Percentiles rank a stretch among this genome's conserved stretches.
Conservation (phyloP, 1,284 basidiomycete genomes). For the Trichosporon ovoides region DNA sequence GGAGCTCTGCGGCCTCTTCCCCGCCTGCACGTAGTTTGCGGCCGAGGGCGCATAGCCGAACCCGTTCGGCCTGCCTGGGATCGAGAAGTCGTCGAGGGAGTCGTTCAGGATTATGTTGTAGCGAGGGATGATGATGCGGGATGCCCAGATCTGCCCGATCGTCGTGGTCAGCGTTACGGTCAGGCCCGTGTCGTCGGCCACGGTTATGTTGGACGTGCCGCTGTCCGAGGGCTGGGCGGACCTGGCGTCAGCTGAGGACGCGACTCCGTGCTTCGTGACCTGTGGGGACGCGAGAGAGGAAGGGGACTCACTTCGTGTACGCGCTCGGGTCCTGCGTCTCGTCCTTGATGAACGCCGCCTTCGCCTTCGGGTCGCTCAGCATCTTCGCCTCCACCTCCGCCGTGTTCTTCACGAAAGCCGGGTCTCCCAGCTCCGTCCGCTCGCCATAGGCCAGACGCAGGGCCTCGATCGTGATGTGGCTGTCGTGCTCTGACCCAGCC, state of each 20-base stretch:
- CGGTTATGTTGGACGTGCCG: slow-evolving; percentile 44
- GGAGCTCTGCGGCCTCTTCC: slow-evolving; percentile 40
- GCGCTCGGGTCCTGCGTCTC: not conserved
- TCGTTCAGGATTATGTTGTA: slow-evolving; percentile 44
- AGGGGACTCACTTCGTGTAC: slow-evolving; percentile 7
- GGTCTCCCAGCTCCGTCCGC: slow-evolving; percentile 39
- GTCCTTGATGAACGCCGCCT: slow-evolving; percentile 1
- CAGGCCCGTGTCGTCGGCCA: slow-evolving; percentile 33
- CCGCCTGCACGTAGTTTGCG: slow-evolving; percentile 31
- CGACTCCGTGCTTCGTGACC: too few species aligned
- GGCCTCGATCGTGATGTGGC: slow-evolving; percentile 34
- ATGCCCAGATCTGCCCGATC: slow-evolving; percentile 39
- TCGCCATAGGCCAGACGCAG: slow-evolving; percentile 40
- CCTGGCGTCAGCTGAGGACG: not conserved
- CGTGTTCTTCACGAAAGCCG: slow-evolving; percentile 31
- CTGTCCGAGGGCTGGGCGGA: slow-evolving; percentile 1
- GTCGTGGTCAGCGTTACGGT: slow-evolving; percentile 43
- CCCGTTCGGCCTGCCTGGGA: slow-evolving; percentile 35
- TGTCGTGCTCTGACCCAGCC: slow-evolving; percentile 13
- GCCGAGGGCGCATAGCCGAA: slow-evolving; percentile 39
- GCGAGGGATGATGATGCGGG: slow-evolving; percentile 40
- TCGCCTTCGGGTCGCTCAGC: slow-evolving; percentile 14
- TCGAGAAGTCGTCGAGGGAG: slow-evolving; percentile 43
- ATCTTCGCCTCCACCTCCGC: slow-evolving; percentile 24
- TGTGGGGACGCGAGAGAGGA: too few species aligned